A percentile compares a stretch with the other conserved stretches of the same genome.
Conservation (phyloP, 306 rosid species). For the Gastrolobium bilobum region DNA sequence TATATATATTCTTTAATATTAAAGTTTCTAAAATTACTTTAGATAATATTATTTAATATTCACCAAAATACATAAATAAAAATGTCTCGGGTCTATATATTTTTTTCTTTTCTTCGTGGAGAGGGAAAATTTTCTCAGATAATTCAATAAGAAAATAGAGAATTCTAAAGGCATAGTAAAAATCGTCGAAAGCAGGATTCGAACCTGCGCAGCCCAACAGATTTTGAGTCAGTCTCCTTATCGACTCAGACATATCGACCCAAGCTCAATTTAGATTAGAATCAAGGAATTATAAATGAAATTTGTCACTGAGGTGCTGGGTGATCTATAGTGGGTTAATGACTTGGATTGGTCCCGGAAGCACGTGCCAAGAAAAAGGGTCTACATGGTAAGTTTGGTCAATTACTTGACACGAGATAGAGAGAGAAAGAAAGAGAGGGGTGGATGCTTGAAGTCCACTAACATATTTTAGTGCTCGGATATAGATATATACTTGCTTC, state of each 20-base stretch:
- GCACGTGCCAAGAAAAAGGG: constrained; percentile 42
- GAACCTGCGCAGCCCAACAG: constrained; percentile 67
- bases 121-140: too few species aligned
- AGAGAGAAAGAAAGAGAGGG: neutral
- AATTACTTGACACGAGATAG: constrained; percentile 39
- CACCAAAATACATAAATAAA: too few species aligned
- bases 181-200: constrained; percentile 61
- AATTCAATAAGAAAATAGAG: too few species aligned
- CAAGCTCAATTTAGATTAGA: too few species aligned
- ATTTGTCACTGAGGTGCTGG: neutral
- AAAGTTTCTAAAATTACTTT: too few species aligned
- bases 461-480: constrained; percentile 45
- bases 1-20: too few species aligned
- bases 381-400: constrained; percentile 48
- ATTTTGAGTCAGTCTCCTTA: constrained; percentile 70
- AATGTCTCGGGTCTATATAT: too few species aligned
- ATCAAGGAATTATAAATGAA: neutral
- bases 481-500: constrained; percentile 49
- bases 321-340: constrained; percentile 22
- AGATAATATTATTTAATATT: too few species aligned
- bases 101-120: too few species aligned
- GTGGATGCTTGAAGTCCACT: constrained; percentile 30
- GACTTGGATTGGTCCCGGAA: constrained; percentile 33
- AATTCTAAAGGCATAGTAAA: too few species aligned
- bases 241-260: constrained; percentile 64